Base-by-base conservation (phyloP, 768 basidiomycete genomes). In the Hericium coralloides region DNA sequence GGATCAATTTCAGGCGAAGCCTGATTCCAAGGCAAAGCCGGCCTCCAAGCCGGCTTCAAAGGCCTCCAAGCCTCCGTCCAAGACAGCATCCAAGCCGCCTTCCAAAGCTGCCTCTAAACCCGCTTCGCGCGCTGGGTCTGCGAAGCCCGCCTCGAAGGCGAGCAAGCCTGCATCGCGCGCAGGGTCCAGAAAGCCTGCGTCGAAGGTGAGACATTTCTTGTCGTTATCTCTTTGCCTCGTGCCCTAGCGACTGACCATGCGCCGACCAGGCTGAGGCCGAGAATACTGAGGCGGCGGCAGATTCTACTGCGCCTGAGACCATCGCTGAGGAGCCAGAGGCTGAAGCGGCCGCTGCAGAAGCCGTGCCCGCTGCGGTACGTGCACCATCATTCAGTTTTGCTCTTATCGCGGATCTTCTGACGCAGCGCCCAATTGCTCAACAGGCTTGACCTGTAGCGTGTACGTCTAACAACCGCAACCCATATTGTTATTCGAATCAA, bases 1-100 rank as follows among this genome's bases (percentile, higher is more conserved):
- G 8, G 23, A 26, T 20, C 12, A 22, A 18, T 20, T 53, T 4
- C 39, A 80, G 78, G 67, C 75, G n/a, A 79, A 76, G 64, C 71
- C 73, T n/a, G 70, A 67, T 54, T 71, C 72, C 2, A 69, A 73
- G 65, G 71, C 26, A 49, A 68, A 63, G 70, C 57, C 57, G 15
- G 41, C 58, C n/a, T 59, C 58, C 22, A 59, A 59, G 54, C 41
- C 57, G 3, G 31, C 55, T 9, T 31, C 31, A 9, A 23, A 45
- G 17, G 43, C 43, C 15, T 18, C 15, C 3, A 50, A 50, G 49
- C 20, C 47, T 17, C 22, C 31, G 23, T 49, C 70, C 17, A 73
- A 74, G 60, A 70, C 76, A 18, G 58, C 61, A 48, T 65, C 67
- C 14, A 72, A 76, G 55, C 73, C 75, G 22, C 60, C 68, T 9